phyloP scores from a whole-genome alignment of 257 asterid genomes.

The Petunia secreta region DNA sequence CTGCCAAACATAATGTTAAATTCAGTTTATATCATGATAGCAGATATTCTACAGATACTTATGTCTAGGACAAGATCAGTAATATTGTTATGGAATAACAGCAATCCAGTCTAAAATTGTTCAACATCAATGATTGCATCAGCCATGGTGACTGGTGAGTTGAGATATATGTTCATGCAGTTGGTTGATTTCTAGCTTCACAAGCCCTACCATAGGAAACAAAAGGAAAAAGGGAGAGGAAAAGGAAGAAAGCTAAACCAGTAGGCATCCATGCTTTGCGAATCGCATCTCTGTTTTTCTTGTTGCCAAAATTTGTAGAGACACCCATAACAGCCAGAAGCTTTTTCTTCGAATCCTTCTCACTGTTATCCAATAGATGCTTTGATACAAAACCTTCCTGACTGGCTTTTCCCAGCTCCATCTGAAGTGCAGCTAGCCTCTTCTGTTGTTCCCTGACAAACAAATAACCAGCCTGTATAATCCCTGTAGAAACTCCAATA shows the following conservation, averaged over 20 bases:
- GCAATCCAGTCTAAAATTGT: not conserved
- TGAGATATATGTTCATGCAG: not conserved
- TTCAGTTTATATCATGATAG: not conserved
- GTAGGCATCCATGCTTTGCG: conserved; percentile 93
- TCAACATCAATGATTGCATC: conserved; percentile 4
- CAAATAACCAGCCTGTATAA: conserved; percentile 32
- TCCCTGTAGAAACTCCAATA: conserved; percentile 18
- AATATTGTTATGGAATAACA: conserved; percentile 4
- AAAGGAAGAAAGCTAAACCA: conserved; percentile 47
- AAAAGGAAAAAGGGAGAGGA: conserved; percentile 10
- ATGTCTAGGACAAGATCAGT: not conserved
- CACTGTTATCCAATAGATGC: conserved; percentile 47
- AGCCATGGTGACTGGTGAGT: not conserved
- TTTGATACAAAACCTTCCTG: conserved; percentile 74
- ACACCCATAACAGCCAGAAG: conserved; percentile 79
- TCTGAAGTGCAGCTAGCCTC: conserved; percentile 65
- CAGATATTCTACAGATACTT: not conserved
- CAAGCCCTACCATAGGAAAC: conserved; percentile 1
- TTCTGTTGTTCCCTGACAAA: conserved; percentile 73
- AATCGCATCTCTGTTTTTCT: conserved; percentile 81
- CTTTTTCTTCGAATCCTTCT: conserved; percentile 52
- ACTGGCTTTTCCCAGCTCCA: conserved; percentile 71
- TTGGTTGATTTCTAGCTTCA: conserved; percentile 4
- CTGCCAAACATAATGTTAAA: conserved; percentile 38
- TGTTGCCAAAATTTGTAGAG: conserved; percentile 73